Evolutionary conservation across 192 early-diverging fungal species (phyloP).

Genomic region (Coemansia sp.): DNA sequence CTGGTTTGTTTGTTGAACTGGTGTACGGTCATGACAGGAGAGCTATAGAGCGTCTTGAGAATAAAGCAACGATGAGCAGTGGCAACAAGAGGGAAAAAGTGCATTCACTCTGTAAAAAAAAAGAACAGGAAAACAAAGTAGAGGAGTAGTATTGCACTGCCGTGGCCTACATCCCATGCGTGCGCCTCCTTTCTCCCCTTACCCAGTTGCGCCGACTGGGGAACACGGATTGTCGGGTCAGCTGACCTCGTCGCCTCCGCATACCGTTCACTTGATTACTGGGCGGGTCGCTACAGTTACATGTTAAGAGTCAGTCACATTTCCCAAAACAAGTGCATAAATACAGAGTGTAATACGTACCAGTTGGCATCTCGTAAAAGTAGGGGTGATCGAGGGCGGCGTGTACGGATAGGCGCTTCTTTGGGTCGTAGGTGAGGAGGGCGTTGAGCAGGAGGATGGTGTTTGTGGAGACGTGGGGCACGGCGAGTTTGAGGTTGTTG

Average conservation of each 20-base stretch:
- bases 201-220: neutral
- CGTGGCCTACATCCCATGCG: neutral
- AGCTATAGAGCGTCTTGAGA: neutral
- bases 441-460: conserved; percentile 62
- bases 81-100: neutral
- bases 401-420: conserved; percentile 56
- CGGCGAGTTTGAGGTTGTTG: conserved; percentile 59
- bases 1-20: conserved; percentile 10
- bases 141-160: neutral
- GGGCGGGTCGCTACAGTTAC: conserved; percentile 1
- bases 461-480: conserved; percentile 53
- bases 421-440: conserved; percentile 76
- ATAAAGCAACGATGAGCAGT: neutral
- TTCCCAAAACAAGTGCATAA: neutral
- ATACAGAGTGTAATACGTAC: conserved; percentile 10
- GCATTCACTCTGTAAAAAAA: neutral
- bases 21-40: conserved; percentile 34
- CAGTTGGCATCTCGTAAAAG: conserved; percentile 71
- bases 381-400: conserved; percentile 61
- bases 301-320: neutral
- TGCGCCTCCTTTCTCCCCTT: neutral
- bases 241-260: neutral
- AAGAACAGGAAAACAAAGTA: neutral
- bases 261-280: neutral
- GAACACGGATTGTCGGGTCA: neutral